Evolutionary conservation across 1,284 basidiomycete species (phyloP).

Genomic region (Thecaphora thlaspeos): DNA sequence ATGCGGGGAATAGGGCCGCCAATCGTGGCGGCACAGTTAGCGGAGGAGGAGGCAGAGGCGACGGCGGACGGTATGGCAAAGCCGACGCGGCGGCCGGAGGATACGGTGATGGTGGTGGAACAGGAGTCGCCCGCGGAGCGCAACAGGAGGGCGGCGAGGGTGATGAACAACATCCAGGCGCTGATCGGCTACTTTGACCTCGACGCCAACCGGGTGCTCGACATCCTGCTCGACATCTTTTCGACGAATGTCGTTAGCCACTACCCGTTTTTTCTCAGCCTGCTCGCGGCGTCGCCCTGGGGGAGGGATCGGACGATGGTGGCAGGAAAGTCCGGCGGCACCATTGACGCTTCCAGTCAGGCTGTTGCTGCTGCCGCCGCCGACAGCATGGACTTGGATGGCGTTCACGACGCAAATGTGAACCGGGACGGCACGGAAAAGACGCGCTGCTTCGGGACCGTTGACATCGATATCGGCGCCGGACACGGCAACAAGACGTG

Average conservation of each 20-base stretch:
- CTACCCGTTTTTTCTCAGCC: conserved; percentile 84
- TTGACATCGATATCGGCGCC: conserved; percentile 23
- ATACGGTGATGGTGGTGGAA: conserved; percentile 36
- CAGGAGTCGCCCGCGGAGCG: conserved; percentile 35
- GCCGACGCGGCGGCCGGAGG: no score
- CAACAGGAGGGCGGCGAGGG: conserved; percentile 43
- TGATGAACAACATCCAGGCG: conserved; percentile 51
- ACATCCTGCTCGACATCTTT: conserved; percentile 88
- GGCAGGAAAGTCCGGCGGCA: neutral
- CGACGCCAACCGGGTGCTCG: conserved; percentile 88
- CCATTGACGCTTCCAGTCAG: no score
- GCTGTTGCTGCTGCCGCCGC: no score
- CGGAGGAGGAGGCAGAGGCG: neutral
- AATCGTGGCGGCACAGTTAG: conserved; percentile 61
- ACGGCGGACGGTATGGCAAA: neutral
- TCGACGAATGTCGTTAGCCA: conserved; percentile 78
- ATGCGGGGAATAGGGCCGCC: conserved; percentile 74
- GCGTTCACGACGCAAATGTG: no score
- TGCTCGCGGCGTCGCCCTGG: conserved; percentile 84
- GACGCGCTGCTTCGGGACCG: conserved; percentile 13
- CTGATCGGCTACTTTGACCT: conserved; percentile 79
- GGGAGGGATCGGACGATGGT: conserved; percentile 32
- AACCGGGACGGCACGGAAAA: no score
- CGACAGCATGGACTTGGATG: no score
- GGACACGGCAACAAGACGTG: conserved; percentile 64